Percentiles rank a stretch among this genome's conserved stretches.
phyloP scores from a whole-genome alignment of 345 rosid genomes.

The Moricandia moricandioides region DNA sequence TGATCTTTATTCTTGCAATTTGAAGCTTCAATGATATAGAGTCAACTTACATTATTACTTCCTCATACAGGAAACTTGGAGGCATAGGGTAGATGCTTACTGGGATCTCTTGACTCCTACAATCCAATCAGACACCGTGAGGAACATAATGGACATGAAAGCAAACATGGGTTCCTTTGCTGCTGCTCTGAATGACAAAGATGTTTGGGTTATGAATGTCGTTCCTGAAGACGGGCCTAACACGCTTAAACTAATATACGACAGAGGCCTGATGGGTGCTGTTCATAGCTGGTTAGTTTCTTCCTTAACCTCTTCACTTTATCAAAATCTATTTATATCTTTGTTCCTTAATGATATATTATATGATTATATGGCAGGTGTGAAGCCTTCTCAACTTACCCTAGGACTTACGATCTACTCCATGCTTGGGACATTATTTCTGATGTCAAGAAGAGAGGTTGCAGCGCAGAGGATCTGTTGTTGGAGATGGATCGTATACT shows the following conservation, averaged over 20 bases:
- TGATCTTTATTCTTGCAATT: background rate
- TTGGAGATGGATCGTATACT: conserved; percentile 94
- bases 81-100: conserved; percentile 65
- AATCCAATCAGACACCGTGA: conserved; percentile 62
- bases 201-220: conserved; percentile 95
- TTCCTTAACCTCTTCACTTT: background rate
- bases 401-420: conserved; percentile 83
- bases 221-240: conserved; percentile 82
- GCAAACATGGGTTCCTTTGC: conserved; percentile 89
- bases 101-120: conserved; percentile 82
- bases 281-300: conserved; percentile 67
- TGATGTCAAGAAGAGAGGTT: conserved; percentile 70
- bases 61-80: conserved; percentile 67
- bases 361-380: conserved; percentile 51
- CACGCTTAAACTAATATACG: conserved; percentile 75
- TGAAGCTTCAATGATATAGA: background rate
- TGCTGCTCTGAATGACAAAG: conserved; percentile 75
- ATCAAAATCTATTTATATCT: background rate
- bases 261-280: conserved; percentile 80
- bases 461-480: conserved; percentile 77
- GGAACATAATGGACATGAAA: conserved; percentile 98
- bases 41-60: background rate
- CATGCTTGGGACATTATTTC: conserved; percentile 75
- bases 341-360: background rate
- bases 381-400: conserved; percentile 84